These are phyloP conservation scores for Gliomastix tumulicola DNA, from an alignment of 2,329 filamentous ascomycete species.

Conservation along the genomic window DNA sequence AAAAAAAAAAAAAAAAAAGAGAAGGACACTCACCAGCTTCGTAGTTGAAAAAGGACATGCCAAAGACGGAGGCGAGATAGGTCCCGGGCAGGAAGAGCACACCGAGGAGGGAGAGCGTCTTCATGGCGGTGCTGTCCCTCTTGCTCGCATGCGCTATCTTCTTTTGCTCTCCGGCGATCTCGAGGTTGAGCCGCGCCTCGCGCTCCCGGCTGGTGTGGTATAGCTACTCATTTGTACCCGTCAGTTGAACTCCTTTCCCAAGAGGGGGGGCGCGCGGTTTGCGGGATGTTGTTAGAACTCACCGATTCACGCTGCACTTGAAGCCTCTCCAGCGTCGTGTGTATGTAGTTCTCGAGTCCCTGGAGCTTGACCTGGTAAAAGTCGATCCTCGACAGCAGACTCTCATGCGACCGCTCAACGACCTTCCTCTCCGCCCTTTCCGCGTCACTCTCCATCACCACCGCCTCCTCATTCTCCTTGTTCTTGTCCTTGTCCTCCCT, in stretches of 20 bases:
- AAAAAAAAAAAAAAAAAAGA: no score
- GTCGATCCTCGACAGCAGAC: conserved; percentile 45
- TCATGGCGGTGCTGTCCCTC: conserved; percentile 57
- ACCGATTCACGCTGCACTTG: conserved; percentile 56
- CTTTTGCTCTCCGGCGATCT: conserved; percentile 55
- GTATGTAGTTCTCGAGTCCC: conserved; percentile 56
- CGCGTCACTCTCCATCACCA: conserved; percentile 9
- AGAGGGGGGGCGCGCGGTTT: no score
- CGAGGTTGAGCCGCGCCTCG: conserved; percentile 56
- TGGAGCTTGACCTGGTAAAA: conserved; percentile 56
- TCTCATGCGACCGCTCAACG: conserved; percentile 40
- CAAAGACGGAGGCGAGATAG: conserved; percentile 55
- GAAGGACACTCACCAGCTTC: conserved; percentile 24
- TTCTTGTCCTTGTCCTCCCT: conserved; percentile 7
- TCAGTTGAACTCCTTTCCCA: no score
- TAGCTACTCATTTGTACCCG: conserved; percentile 38
- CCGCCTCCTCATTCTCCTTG: background rate
- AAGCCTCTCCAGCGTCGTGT: conserved; percentile 53
- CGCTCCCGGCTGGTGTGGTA: conserved; percentile 62
- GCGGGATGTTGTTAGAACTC: conserved; percentile 16
- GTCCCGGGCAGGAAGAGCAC: conserved; percentile 58
- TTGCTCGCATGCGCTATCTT: conserved; percentile 53
- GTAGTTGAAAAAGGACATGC: conserved; percentile 63
- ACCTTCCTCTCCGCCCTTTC: conserved; percentile 19
- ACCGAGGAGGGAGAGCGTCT: conserved; percentile 56